A percentile compares a stretch with the other conserved stretches of the same genome.
These are phyloP conservation scores for Corinectria fuckeliana DNA, from an alignment of 2,329 filamentous ascomycete genomes.

Conservation along the genomic window DNA sequence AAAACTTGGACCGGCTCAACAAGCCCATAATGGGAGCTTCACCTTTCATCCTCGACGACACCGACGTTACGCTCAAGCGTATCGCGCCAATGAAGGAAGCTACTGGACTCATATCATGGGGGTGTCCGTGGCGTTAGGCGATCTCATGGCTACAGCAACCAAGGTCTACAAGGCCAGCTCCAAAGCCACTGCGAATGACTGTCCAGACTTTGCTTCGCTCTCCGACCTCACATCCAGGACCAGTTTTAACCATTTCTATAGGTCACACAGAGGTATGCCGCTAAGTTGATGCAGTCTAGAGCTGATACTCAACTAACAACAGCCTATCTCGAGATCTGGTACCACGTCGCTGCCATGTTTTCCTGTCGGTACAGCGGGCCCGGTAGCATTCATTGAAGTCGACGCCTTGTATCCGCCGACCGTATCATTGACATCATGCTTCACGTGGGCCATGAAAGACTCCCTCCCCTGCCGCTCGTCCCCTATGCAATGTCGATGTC, in stretches of 20 bases:
- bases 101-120: constrained; percentile 19
- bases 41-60: constrained; percentile 22
- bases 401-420: constrained; percentile 16
- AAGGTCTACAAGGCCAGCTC: constrained; percentile 23
- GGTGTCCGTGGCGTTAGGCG: constrained; percentile 5
- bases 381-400: constrained; percentile 7
- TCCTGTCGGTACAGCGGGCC: constrained; percentile 20
- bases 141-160: constrained; percentile 19
- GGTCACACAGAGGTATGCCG: constrained; percentile 17
- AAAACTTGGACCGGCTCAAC: constrained; percentile 20
- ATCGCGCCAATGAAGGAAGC: background rate
- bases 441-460: background rate
- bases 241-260: constrained; percentile 7
- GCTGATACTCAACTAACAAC: background rate
- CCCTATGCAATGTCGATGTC: constrained; percentile 21
- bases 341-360: constrained; percentile 20
- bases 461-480: constrained; percentile 15
- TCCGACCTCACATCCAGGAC: constrained; percentile 12
- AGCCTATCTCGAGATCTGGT: constrained; percentile 24
- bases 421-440: constrained; percentile 2
- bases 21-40: constrained; percentile 20
- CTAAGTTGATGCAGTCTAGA: too few species aligned
- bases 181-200: constrained; percentile 11
- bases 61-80: constrained; percentile 11
- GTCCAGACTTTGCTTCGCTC: constrained; percentile 7